phyloP scores from a whole-genome alignment of 108 stramenopile species.

The Schizochytrium sp. region DNA sequence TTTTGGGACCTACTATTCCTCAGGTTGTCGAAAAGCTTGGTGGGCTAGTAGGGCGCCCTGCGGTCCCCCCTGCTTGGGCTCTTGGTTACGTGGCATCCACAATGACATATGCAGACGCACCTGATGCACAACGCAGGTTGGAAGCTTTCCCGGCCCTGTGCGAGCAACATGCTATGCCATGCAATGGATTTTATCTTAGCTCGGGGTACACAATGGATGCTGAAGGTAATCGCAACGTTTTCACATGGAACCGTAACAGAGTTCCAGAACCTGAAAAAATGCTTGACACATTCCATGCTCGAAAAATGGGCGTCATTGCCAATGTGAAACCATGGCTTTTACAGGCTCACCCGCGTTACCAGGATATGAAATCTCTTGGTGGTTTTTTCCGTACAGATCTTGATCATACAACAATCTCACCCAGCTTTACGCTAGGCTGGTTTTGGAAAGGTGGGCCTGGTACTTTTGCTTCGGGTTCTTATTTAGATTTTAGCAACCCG shows the following conservation, averaged over 20 bases:
- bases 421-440: background rate
- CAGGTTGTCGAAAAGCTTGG: slow-evolving; percentile 57
- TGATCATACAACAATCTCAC: background rate
- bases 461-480: slow-evolving; percentile 57
- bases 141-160: slow-evolving; percentile 45
- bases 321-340: slow-evolving; percentile 59
- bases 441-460: slow-evolving; percentile 60
- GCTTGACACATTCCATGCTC: background rate
- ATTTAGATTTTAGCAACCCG: slow-evolving; percentile 38
- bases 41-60: slow-evolving; percentile 30
- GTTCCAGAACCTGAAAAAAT: slow-evolving; percentile 33
- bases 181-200: slow-evolving; percentile 56
- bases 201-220: slow-evolving; percentile 53
- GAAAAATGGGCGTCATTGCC: slow-evolving; percentile 51
- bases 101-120: slow-evolving; percentile 56
- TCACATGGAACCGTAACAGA: slow-evolving; percentile 37
- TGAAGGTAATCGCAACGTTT: slow-evolving; percentile 59
- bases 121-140: slow-evolving; percentile 28
- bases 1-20: slow-evolving; percentile 20
- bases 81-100: slow-evolving; percentile 58
- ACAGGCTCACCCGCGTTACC: slow-evolving; percentile 37
- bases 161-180: slow-evolving; percentile 26
- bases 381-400: background rate
- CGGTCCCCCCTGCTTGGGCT: slow-evolving; percentile 54
- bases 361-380: slow-evolving; percentile 29